phyloP scores from a whole-genome alignment of 352 stramenopile genomes.

The Pythium pyrilobum region DNA sequence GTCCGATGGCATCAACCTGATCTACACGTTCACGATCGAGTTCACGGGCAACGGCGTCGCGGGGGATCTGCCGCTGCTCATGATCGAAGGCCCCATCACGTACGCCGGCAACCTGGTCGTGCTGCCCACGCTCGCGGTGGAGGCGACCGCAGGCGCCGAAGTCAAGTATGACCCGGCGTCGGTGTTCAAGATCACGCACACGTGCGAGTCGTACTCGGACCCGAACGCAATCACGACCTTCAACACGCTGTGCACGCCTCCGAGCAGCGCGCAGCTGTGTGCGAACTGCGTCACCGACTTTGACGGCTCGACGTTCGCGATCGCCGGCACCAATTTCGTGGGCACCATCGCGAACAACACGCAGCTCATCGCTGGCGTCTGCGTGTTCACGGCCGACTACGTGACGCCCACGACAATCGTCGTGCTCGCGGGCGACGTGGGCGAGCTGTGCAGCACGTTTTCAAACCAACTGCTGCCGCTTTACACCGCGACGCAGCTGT shows the following conservation, averaged over 20 bases:
- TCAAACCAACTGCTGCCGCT: slow-evolving; percentile 26
- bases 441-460: slow-evolving; percentile 49
- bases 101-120: slow-evolving; percentile 21
- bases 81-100: slow-evolving; percentile 39
- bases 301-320: slow-evolving; percentile 43
- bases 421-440: slow-evolving; percentile 38
- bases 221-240: slow-evolving; percentile 50
- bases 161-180: slow-evolving; percentile 31
- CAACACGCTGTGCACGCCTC: slow-evolving; percentile 46
- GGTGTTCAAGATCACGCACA: slow-evolving; percentile 54
- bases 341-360: slow-evolving; percentile 9
- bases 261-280: slow-evolving; percentile 26
- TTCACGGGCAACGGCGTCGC: slow-evolving; percentile 79
- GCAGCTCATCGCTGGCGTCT: slow-evolving; percentile 47
- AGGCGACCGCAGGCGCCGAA: slow-evolving; percentile 37
- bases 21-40: slow-evolving; percentile 74
- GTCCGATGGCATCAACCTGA: slow-evolving; percentile 34
- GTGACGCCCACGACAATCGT: slow-evolving; percentile 30
- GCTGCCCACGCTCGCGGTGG: slow-evolving; percentile 33
- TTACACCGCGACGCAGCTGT: slow-evolving; percentile 54
- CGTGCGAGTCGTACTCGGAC: slow-evolving; percentile 84
- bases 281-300: slow-evolving; percentile 63
- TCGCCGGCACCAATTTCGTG: slow-evolving; percentile 41
- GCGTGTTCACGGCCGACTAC: slow-evolving; percentile 43
- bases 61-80: slow-evolving; percentile 82